Conservation (phyloP, 768 basidiomycete genomes). For the Macrolepiota dolichaula region DNA sequence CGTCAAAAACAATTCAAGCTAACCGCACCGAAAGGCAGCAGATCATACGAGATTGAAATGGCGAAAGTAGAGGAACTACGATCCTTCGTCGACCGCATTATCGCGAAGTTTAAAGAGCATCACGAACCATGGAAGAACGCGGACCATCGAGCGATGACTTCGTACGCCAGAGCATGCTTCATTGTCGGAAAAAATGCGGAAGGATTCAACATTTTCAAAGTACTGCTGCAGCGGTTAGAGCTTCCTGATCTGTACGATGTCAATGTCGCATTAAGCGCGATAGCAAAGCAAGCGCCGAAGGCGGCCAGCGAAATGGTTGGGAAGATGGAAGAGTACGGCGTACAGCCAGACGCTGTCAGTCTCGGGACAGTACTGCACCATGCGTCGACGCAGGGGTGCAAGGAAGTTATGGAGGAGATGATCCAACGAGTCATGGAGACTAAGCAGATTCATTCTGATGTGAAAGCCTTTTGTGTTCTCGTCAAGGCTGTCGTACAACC, state of each 20-base stretch:
- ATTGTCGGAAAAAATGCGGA: slow-evolving; percentile 45
- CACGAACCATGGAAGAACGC: slow-evolving; percentile 47
- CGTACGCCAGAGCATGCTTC: slow-evolving; percentile 61
- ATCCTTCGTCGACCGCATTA: slow-evolving; percentile 27
- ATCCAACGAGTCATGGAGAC: slow-evolving; percentile 34
- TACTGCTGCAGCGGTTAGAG: slow-evolving; percentile 45
- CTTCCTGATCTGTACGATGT: slow-evolving; percentile 62
- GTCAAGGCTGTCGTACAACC: slow-evolving; percentile 37
- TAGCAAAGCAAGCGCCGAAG: slow-evolving; percentile 47
- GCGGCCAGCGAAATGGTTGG: slow-evolving; percentile 44
- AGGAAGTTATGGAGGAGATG: slow-evolving; percentile 39
- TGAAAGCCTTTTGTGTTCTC: slow-evolving; percentile 47
- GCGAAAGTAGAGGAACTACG: background rate
- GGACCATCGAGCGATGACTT: slow-evolving; percentile 49
- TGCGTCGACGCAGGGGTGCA: slow-evolving; percentile 44
- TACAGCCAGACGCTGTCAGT: slow-evolving; percentile 50
- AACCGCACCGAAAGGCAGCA: slow-evolving; percentile 1
- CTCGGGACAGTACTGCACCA: slow-evolving; percentile 63
- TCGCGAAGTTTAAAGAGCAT: slow-evolving; percentile 36
- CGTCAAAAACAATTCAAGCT: slow-evolving; percentile 17
- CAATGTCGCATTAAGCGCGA: slow-evolving; percentile 55
- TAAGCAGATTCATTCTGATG: slow-evolving; percentile 33
- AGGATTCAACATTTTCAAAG: slow-evolving; percentile 45
- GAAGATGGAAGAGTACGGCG: slow-evolving; percentile 44
- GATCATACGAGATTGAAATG: background rate